Conservation (phyloP, 441 rosid species). For the Euphorbia schlechtendalii region DNA sequence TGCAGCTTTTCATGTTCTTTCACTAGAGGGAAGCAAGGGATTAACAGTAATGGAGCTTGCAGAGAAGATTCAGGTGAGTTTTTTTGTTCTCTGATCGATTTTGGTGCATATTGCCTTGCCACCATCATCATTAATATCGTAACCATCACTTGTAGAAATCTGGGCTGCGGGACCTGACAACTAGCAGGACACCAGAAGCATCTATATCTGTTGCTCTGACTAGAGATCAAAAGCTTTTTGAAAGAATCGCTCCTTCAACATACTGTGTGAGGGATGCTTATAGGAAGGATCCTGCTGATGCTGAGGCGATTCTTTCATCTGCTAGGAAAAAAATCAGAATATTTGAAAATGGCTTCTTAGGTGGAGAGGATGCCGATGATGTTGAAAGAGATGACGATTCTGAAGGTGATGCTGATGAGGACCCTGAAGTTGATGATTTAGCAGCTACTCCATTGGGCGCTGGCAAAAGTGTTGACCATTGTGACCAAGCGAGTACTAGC, state of each 20-base stretch:
- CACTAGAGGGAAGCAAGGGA: constrained; percentile 94
- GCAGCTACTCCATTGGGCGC: constrained; percentile 38
- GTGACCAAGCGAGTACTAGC: constrained; percentile 33
- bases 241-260: constrained; percentile 99
- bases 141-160: constrained; percentile 55
- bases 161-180: constrained; percentile 93
- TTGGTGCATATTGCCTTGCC: not conserved
- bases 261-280: constrained; percentile 90
- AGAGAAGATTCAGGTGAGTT: constrained; percentile 84
- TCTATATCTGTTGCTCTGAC: constrained; percentile 98
- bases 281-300: constrained; percentile 91
- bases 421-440: constrained; percentile 90
- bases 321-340: constrained; percentile 87
- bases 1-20: constrained; percentile 99
- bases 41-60: constrained; percentile 91
- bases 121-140: not conserved
- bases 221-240: constrained; percentile 97
- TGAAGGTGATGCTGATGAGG: constrained; percentile 80
- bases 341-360: constrained; percentile 80
- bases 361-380: constrained; percentile 85
- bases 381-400: constrained; percentile 95
- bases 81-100: constrained; percentile 11
- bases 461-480: constrained; percentile 36
- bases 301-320: constrained; percentile 79
- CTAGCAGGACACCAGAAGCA: constrained; percentile 99